phyloP scores from a whole-genome alignment of 2,329 filamentous ascomycete genomes.

The Coniochaeta hoffmannii region DNA sequence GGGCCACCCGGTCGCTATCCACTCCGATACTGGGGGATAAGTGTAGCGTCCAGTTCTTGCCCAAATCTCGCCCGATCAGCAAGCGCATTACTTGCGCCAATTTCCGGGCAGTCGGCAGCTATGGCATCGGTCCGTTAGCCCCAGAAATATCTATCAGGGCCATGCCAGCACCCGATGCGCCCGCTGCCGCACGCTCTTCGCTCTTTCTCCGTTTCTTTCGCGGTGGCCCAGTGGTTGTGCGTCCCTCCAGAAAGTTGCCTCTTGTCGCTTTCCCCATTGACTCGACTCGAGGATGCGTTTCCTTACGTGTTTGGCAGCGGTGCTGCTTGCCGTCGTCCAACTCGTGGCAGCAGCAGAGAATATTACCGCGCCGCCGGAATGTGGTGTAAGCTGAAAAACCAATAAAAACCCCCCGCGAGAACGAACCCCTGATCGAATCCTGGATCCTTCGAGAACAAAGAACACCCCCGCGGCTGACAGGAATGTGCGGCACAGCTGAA shows the following conservation, averaged over 20 bases:
- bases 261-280: neutral
- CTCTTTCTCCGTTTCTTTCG: neutral
- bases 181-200: neutral
- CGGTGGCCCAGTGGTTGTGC: neutral
- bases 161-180: neutral
- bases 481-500: neutral
- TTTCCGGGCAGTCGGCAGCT: neutral
- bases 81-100: neutral
- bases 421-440: no score
- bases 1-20: neutral
- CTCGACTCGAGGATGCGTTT: neutral
- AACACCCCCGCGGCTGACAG: neutral
- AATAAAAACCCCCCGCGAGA: no score
- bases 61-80: neutral
- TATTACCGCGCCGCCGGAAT: neutral
- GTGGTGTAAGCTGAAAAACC: neutral
- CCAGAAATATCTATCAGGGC: conserved; percentile 1
- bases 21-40: neutral
- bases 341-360: neutral
- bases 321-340: neutral
- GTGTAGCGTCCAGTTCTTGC: neutral
- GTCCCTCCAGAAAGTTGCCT: neutral
- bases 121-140: neutral
- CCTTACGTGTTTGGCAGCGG: neutral
- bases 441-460: neutral